Conservation (phyloP, 192 early-diverging fungal genomes). For the Powellomyces hirtus region DNA sequence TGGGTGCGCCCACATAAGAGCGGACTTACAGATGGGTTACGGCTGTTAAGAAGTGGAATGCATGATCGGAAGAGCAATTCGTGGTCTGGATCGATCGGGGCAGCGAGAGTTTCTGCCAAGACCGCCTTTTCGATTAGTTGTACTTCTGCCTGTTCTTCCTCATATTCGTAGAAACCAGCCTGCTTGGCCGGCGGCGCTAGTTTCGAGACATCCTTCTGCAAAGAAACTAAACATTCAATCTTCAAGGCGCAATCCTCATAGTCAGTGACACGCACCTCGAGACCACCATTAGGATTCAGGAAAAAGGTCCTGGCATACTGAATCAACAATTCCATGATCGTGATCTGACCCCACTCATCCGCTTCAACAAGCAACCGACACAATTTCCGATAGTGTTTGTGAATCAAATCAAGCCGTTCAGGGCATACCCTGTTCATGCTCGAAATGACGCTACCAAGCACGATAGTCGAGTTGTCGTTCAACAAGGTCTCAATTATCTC, state of each 20-base stretch:
- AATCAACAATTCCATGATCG: slow-evolving; percentile 72
- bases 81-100: slow-evolving; percentile 76
- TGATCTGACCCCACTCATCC: slow-evolving; percentile 97
- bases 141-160: slow-evolving; percentile 41
- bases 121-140: neutral
- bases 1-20: no score
- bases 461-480: slow-evolving; percentile 80
- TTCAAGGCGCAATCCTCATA: no score
- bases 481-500: slow-evolving; percentile 75
- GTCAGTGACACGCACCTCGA: no score
- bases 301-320: slow-evolving; percentile 73
- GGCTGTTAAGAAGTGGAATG: slow-evolving; percentile 73
- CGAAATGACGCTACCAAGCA: slow-evolving; percentile 81
- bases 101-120: neutral
- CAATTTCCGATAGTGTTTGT: slow-evolving; percentile 83
- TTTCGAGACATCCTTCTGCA: neutral
- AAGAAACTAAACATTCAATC: no score
- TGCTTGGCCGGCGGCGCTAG: neutral
- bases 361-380: slow-evolving; percentile 81
- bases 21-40: slow-evolving; percentile 66
- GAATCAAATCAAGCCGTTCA: slow-evolving; percentile 78
- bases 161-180: slow-evolving; percentile 31
- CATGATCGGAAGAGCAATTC: slow-evolving; percentile 65
- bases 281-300: slow-evolving; percentile 48
- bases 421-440: slow-evolving; percentile 89